Conservation (phyloP, 2,329 filamentous ascomycete species). For the Apiospora kogelbergensis region DNA sequence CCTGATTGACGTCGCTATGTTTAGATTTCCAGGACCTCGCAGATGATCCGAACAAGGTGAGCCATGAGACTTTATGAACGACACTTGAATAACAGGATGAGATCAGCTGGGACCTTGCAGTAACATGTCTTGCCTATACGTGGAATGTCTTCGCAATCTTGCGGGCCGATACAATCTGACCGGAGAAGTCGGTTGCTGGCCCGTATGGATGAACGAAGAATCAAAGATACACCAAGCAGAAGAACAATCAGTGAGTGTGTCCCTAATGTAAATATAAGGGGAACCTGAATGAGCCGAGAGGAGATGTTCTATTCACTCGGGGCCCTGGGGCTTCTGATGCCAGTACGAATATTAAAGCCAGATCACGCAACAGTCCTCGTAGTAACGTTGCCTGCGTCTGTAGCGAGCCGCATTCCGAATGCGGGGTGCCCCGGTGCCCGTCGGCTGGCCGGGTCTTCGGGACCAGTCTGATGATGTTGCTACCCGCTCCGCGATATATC, state of each 20-base stretch:
- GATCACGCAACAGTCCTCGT: not conserved
- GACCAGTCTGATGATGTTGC: not conserved
- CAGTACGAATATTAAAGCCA: not conserved
- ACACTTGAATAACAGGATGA: too few relatives aligned
- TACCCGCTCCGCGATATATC: conserved; percentile 6
- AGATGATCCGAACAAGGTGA: too few relatives aligned
- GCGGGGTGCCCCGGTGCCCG: not conserved
- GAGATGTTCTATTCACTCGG: not conserved
- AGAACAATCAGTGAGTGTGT: not conserved
- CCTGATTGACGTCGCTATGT: too few relatives aligned
- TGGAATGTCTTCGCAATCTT: too few relatives aligned
- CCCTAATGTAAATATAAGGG: too few relatives aligned
- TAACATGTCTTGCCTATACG: too few relatives aligned
- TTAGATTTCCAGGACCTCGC: too few relatives aligned
- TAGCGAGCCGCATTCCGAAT: not conserved
- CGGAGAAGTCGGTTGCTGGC: too few relatives aligned
- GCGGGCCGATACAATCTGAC: too few relatives aligned
- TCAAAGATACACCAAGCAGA: not conserved
- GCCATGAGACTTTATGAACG: too few relatives aligned
- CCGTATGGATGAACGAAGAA: not conserved
- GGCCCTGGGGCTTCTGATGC: not conserved
- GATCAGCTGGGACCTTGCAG: too few relatives aligned
- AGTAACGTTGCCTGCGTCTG: not conserved
- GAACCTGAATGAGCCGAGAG: not conserved
- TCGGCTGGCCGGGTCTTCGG: not conserved